A percentile compares a stretch with the other conserved stretches of the same genome.
Evolutionary conservation across 2,329 filamentous ascomycete genomes (phyloP).

Genomic region (Thyridium curvatum): DNA sequence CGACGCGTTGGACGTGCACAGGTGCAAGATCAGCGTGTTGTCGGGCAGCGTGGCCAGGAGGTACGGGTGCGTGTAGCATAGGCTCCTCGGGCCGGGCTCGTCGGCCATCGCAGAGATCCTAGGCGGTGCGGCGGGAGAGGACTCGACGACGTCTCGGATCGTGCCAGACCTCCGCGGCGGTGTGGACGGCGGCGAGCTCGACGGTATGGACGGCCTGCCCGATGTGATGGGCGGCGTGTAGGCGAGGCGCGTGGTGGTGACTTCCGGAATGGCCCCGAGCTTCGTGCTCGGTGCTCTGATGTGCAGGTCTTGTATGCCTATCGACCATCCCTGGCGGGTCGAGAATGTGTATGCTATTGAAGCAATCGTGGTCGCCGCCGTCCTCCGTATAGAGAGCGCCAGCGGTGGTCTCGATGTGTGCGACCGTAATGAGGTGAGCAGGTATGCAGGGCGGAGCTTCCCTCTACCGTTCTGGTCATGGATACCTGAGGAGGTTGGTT

Average conservation of each 20-base stretch:
- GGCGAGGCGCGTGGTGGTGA: slow-evolving; percentile 31
- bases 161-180: slow-evolving; percentile 2
- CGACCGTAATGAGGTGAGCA: slow-evolving; percentile 75
- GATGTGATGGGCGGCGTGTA: slow-evolving; percentile 26
- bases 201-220: neutral
- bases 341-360: slow-evolving; percentile 83
- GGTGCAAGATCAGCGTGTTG: slow-evolving; percentile 78
- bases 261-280: slow-evolving; percentile 16
- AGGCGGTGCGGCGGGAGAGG: neutral
- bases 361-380: slow-evolving; percentile 59
- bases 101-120: slow-evolving; percentile 1
- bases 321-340: slow-evolving; percentile 74
- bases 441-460: slow-evolving; percentile 19
- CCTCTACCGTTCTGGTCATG: neutral
- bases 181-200: slow-evolving; percentile 3
- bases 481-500: too few relatives aligned
- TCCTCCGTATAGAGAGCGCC: slow-evolving; percentile 73
- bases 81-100: slow-evolving; percentile 46
- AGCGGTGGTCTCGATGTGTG: slow-evolving; percentile 73
- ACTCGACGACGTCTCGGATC: neutral
- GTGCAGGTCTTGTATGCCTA: slow-evolving; percentile 86
- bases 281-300: slow-evolving; percentile 32
- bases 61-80: slow-evolving; percentile 76
- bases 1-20: slow-evolving; percentile 67
- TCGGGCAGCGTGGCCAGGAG: slow-evolving; percentile 78